phyloP scores from a whole-genome alignment of 805 yeast species.

The Yarrowia deformans region DNA sequence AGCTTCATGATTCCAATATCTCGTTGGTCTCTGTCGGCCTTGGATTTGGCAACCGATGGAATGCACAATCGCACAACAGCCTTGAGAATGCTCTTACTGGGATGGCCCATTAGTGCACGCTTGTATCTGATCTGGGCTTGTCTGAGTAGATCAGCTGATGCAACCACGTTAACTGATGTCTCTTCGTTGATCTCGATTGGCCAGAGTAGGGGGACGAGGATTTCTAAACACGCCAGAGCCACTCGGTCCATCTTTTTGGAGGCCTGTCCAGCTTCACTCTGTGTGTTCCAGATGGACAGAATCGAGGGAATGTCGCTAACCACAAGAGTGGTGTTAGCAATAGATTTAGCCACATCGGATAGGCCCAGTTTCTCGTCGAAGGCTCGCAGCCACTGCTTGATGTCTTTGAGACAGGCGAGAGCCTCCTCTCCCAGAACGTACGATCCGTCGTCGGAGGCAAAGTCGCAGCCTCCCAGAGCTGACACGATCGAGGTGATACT shows the following conservation, averaged over 20 bases:
- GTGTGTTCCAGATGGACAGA: constrained; percentile 71
- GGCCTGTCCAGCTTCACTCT: constrained; percentile 43
- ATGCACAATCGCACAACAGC: constrained; percentile 74
- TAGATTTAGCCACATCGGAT: constrained; percentile 86
- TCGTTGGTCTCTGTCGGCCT: constrained; percentile 64
- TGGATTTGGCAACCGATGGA: constrained; percentile 53
- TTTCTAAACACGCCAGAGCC: constrained; percentile 75
- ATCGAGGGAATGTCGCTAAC: constrained; percentile 76
- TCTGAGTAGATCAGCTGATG: constrained; percentile 67
- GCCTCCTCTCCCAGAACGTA: constrained; percentile 91
- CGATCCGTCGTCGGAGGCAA: constrained; percentile 57
- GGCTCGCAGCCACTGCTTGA: constrained; percentile 84
- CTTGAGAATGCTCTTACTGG: constrained; percentile 67
- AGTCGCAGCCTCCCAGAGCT: constrained; percentile 91
- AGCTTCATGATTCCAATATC: constrained; percentile 78
- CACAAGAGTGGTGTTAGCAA: constrained; percentile 79
- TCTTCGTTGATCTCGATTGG: constrained; percentile 71
- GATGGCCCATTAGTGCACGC: constrained; percentile 59
- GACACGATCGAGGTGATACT: constrained; percentile 83
- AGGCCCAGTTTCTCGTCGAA: constrained; percentile 77
- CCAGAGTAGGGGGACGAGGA: constrained; percentile 85
- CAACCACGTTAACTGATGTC: constrained; percentile 48
- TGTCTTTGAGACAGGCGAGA: constrained; percentile 80
- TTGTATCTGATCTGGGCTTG: constrained; percentile 77
- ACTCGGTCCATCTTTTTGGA: constrained; percentile 61